Evolutionary conservation across 495 filamentous ascomycete genomes (phyloP).

Genomic region (Niebla homalea): DNA sequence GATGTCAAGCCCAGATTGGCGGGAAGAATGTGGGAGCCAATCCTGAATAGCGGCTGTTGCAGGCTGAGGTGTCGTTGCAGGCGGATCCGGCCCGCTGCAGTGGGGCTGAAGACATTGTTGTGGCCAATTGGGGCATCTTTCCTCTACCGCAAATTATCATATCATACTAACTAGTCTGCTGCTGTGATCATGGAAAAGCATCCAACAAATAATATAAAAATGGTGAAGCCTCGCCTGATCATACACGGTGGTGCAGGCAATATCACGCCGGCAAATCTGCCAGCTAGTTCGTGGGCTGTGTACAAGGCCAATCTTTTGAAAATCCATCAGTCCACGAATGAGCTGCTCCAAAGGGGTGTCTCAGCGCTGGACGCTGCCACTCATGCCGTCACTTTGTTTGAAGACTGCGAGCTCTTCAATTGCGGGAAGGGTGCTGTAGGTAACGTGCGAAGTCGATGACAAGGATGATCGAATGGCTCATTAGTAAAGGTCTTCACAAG

Average conservation of each 20-base stretch:
- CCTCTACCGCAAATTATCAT: too few relatives aligned
- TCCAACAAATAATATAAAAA: not conserved
- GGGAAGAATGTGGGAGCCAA: too few relatives aligned
- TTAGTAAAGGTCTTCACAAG: conserved; percentile 49
- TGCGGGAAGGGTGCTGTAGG: conserved; percentile 59
- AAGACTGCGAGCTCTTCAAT: conserved; percentile 79
- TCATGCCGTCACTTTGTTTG: conserved; percentile 61
- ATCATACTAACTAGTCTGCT: too few relatives aligned
- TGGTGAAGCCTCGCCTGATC: conserved; percentile 53
- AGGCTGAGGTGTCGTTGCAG: too few relatives aligned
- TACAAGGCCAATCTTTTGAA: conserved; percentile 52
- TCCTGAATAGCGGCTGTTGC: too few relatives aligned
- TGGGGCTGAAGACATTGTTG: too few relatives aligned
- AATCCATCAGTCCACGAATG: conserved; percentile 38
- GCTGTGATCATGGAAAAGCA: too few relatives aligned
- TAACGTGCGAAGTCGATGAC: not conserved
- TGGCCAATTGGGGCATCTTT: too few relatives aligned
- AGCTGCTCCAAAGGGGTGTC: conserved; percentile 29
- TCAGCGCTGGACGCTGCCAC: conserved; percentile 60
- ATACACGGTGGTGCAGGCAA: conserved; percentile 85
- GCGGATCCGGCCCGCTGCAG: too few relatives aligned
- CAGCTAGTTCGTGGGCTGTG: conserved; percentile 41
- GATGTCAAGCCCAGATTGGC: too few relatives aligned
- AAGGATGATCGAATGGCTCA: too few relatives aligned
- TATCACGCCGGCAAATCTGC: conserved; percentile 55